Conservation (phyloP, 768 basidiomycete genomes). For the Lentinula aciculospora region DNA sequence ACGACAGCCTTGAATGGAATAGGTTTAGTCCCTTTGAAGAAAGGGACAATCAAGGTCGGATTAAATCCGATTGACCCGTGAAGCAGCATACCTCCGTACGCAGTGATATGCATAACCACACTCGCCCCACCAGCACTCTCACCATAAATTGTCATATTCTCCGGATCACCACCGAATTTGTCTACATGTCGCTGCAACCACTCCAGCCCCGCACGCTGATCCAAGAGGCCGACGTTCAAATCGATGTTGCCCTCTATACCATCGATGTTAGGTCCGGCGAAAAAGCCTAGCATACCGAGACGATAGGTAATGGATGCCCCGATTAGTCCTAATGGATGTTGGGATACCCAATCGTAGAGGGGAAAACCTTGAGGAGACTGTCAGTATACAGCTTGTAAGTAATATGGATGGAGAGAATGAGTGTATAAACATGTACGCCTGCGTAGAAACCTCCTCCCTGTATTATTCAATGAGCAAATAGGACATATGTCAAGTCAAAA, state of each 20-base stretch:
- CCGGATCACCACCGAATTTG: slow-evolving; percentile 42
- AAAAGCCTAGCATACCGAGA: slow-evolving; percentile 16
- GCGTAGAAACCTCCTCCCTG: slow-evolving; percentile 38
- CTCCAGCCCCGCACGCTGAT: slow-evolving; percentile 25
- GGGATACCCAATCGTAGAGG: slow-evolving; percentile 40
- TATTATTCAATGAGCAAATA: not conserved
- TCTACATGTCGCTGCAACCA: slow-evolving; percentile 44
- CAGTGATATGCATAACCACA: slow-evolving; percentile 37
- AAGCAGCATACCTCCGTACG: slow-evolving; percentile 30
- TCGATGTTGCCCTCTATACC: slow-evolving; percentile 16
- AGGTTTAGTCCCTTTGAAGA: slow-evolving; percentile 21
- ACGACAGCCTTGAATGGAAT: slow-evolving; percentile 33
- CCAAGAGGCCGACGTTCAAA: slow-evolving; percentile 26
- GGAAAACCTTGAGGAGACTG: slow-evolving; percentile 45
- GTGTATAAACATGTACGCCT: slow-evolving; percentile 16
- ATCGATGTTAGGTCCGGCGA: slow-evolving; percentile 7
- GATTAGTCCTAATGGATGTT: slow-evolving; percentile 20
- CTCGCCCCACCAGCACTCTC: slow-evolving; percentile 40
- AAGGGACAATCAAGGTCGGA: not conserved
- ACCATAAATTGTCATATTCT: slow-evolving; percentile 30
- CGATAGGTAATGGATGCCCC: slow-evolving; percentile 18
- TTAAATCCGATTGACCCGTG: not conserved
- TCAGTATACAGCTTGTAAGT: too few species aligned
- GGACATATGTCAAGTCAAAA: not conserved
- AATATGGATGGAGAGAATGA: not conserved